phyloP scores from a whole-genome alignment of 1,284 basidiomycete genomes.

The Porodaedalea pini region DNA sequence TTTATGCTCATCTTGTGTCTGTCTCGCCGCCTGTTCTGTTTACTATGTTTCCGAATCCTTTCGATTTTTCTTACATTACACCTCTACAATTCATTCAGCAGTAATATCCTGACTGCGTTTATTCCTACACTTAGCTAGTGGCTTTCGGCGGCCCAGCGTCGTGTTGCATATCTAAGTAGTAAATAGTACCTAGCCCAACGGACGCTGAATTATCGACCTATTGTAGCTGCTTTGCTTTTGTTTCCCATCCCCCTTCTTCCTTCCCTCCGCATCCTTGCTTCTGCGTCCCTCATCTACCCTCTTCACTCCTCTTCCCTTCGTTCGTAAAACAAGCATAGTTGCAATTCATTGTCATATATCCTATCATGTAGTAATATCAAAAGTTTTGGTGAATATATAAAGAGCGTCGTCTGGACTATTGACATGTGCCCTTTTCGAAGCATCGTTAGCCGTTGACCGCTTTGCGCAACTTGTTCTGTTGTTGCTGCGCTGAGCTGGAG shows the following conservation, averaged over 20 bases:
- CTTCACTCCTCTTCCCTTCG: neutral
- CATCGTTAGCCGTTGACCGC: too few species aligned
- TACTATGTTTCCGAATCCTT: neutral
- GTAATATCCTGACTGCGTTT: neutral
- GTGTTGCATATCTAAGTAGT: neutral
- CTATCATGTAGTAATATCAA: neutral
- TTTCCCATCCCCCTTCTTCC: neutral
- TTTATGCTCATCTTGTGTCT: neutral
- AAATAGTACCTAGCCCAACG: neutral
- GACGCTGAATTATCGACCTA: conserved; percentile 1
- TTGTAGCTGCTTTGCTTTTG: neutral
- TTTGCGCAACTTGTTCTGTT: too few species aligned
- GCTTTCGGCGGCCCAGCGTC: conserved; percentile 6
- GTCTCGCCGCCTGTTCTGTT: neutral
- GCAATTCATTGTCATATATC: neutral
- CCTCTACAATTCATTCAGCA: neutral
- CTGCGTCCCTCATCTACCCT: neutral
- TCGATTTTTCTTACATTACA: neutral
- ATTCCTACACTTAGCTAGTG: neutral
- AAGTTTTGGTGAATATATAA: neutral
- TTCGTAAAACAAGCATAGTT: neutral
- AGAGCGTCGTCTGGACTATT: neutral
- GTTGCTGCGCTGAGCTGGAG: too few species aligned
- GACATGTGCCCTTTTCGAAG: neutral
- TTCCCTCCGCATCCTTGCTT: neutral